Conservation (phyloP, 225 moss, liverwort and hornwort genomes). For the Pleurozium schreberi region DNA sequence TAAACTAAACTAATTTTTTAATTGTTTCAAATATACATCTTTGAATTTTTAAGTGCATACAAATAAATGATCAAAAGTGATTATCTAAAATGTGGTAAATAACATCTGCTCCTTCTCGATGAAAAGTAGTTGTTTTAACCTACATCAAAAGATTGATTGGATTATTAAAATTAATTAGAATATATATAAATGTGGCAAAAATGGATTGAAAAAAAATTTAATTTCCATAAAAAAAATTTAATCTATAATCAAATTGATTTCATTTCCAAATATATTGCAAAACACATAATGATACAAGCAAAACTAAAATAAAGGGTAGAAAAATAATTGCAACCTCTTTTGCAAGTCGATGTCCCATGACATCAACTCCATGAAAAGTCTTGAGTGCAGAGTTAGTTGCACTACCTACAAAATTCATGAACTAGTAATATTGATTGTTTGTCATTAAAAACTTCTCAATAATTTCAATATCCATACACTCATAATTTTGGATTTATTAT, state of each 20-base stretch:
- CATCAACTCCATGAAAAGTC: not conserved
- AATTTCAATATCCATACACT: not conserved
- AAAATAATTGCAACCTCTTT: too few relatives aligned
- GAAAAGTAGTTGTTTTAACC: not conserved
- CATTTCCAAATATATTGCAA: too few relatives aligned
- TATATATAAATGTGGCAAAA: too few relatives aligned
- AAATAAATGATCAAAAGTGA: not conserved
- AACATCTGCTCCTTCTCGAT: not conserved
- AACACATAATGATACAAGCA: too few relatives aligned
- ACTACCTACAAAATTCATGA: not conserved
- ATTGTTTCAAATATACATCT: too few relatives aligned
- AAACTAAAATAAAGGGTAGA: too few relatives aligned
- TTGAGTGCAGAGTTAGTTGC: not conserved
- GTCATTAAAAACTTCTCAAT: not conserved
- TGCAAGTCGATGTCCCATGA: too few relatives aligned
- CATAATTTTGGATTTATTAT: not conserved
- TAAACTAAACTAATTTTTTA: too few relatives aligned
- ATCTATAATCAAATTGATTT: too few relatives aligned
- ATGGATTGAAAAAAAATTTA: too few relatives aligned
- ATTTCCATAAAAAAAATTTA: too few relatives aligned
- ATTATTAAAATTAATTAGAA: too few relatives aligned
- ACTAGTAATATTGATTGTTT: not conserved
- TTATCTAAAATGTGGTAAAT: not conserved
- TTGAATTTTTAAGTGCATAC: not conserved
- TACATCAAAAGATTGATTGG: not conserved